A percentile compares a stretch with the other conserved stretches of the same genome.
Conservation (phyloP, 306 rosid genomes). For the Pachyrhizus erosus region DNA sequence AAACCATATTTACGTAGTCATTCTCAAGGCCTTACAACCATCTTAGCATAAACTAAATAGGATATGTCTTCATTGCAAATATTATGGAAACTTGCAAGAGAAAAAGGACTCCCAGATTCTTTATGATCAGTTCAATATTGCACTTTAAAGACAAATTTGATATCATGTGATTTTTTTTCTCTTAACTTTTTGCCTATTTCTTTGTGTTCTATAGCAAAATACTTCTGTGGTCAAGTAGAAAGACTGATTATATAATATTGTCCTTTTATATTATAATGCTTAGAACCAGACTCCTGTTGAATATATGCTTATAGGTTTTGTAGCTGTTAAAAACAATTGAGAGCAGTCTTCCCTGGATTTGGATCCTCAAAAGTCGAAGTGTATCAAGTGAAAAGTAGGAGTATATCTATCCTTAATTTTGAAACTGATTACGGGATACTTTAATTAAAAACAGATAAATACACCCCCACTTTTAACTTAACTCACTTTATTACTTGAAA, state of each 20-base stretch:
- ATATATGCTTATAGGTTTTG: constrained; percentile 29
- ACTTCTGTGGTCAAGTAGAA: not conserved
- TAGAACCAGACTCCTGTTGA: not conserved
- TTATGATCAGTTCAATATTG: not conserved
- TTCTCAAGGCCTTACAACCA: not conserved
- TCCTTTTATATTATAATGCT: not conserved
- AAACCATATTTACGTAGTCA: not conserved
- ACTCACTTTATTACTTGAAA: not conserved
- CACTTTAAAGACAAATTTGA: not conserved
- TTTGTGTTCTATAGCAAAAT: not conserved
- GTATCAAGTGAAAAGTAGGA: not conserved
- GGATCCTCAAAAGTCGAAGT: not conserved
- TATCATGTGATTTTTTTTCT: not conserved
- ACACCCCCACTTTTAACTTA: not conserved
- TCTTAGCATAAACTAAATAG: not conserved
- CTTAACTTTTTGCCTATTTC: not conserved
- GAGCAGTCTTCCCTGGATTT: not conserved
- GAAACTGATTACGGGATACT: not conserved
- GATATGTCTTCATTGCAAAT: not conserved
- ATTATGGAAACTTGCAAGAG: not conserved
- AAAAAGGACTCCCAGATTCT: not conserved
- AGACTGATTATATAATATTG: not conserved
- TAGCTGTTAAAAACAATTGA: not conserved
- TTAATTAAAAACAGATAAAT: not conserved
- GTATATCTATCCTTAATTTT: not conserved